A percentile compares a stretch with the other conserved stretches of the same genome.
phyloP scores from a whole-genome alignment of 148 eudicot genomes.

The Vaccinium corymbosum region DNA sequence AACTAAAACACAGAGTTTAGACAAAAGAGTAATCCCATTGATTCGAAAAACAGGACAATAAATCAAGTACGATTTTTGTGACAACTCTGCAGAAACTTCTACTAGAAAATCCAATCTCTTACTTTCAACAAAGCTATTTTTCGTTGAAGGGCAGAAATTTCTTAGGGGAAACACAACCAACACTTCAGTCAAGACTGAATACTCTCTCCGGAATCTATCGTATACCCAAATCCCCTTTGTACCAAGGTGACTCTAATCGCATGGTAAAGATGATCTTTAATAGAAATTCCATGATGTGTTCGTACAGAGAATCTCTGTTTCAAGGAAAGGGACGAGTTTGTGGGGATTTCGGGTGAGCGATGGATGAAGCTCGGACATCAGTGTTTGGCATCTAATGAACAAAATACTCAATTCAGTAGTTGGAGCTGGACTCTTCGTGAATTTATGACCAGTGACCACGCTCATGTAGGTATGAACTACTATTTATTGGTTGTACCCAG shows the following conservation, averaged over 20 bases:
- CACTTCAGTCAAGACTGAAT: background rate
- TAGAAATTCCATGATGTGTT: slow-evolving; percentile 2
- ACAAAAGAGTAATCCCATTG: background rate
- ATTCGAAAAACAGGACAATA: background rate
- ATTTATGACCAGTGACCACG: too few species aligned
- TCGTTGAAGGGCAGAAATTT: background rate
- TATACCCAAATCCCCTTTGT: background rate
- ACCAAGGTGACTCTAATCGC: background rate
- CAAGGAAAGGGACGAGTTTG: slow-evolving; percentile 13
- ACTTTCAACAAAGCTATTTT: background rate
- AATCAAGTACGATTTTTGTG: background rate
- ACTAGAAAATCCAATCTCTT: background rate
- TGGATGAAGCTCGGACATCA: background rate
- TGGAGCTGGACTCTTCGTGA: too few species aligned
- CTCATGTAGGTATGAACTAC: too few species aligned
- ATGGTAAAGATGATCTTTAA: background rate
- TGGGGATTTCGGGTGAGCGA: slow-evolving; percentile 7
- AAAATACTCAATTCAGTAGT: too few species aligned
- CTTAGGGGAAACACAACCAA: background rate
- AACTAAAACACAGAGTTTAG: too few species aligned
- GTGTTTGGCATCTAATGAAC: background rate
- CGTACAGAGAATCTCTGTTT: slow-evolving; percentile 5
- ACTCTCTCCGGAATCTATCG: background rate
- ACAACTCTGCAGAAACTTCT: background rate
- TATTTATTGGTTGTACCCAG: too few species aligned